Percentiles rank a stretch among this genome's conserved stretches.
These are phyloP conservation scores for Magnaporthiopsis incrustans DNA, from an alignment of 2,329 filamentous ascomycete species.

Conservation along the genomic window DNA sequence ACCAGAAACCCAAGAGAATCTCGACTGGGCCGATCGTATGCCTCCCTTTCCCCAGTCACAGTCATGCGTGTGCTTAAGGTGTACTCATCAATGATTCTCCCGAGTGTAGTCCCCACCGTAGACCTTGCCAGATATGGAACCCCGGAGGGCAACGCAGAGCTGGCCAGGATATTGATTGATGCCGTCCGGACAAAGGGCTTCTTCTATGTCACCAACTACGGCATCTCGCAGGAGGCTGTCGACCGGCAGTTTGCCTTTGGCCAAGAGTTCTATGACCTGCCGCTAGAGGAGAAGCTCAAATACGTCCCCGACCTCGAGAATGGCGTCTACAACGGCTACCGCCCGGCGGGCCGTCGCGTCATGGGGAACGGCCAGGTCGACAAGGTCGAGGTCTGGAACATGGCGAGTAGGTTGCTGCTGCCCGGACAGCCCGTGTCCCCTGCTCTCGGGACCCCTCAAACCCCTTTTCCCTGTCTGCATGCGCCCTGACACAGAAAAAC, in stretches of 20 bases:
- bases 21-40: constrained; percentile 8
- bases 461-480: not conserved
- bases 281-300: constrained; percentile 52
- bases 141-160: constrained; percentile 20
- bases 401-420: constrained; percentile 19
- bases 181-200: constrained; percentile 27
- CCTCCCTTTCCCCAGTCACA: not conserved
- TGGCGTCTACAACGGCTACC: constrained; percentile 50
- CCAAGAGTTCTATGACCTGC: constrained; percentile 43
- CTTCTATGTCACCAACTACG: constrained; percentile 57
- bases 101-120: constrained; percentile 12
- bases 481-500: not conserved
- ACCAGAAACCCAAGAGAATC: constrained; percentile 6
- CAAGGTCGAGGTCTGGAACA: constrained; percentile 31
- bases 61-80: not conserved
- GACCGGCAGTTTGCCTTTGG: constrained; percentile 53
- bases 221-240: constrained; percentile 48
- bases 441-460: too few species aligned
- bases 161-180: constrained; percentile 22
- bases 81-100: not conserved
- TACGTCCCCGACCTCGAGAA: constrained; percentile 37
- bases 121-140: constrained; percentile 20
- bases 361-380: constrained; percentile 26
- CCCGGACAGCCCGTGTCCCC: not conserved
- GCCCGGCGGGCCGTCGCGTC: constrained; percentile 31